Evolutionary conservation across 148 eudicot species (phyloP), one percentile per base, ranked within the genome.

Genomic region (Salicornia ramosissima): DNA sequence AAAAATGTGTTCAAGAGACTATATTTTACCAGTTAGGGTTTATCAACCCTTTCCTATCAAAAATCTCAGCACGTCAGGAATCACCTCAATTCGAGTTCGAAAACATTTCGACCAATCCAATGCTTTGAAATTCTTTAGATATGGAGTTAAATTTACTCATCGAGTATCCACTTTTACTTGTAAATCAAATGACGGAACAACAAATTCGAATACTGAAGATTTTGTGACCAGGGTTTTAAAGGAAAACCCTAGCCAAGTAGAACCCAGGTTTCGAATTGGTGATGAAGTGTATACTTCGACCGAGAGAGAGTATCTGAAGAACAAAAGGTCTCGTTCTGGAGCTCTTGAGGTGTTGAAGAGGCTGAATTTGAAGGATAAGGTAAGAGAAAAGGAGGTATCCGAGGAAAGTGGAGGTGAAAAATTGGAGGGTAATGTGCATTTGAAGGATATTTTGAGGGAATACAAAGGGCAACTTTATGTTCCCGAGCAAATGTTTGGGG

Each of bases 191-290:
- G 60, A 30, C 2, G 18, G 13, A 26, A 22, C 49, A 1, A 33
- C 53, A 30, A 62, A 57, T 69, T 40, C 74, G 16, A 70, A 47
- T 9, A 49, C 63, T 47, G 88, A 84, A 21, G 97, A 92, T 84
- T 86, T 86, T 72, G 81, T 90, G 30, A 71, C 93, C 5, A 83
- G 91, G 87, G 87, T 89, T 82, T 85, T 92, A 82, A 86, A 79
- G 75, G 86, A 86, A 75, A 89, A 92, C 75, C 97, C 97, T 70
- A 87, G 91, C 69, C 96, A 87, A 76, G 86, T 92, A 18, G 97
- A 89, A 80, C 96, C 96, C 79, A 86, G 65, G 71, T 83, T 67
- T 53, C 72, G 79, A 70, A 71, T 86, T 75, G 88, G 91, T 14
- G 75, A 77, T 39, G 78, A 86, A 65, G 80, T 92, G 47, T 87